A percentile compares a stretch with the other conserved stretches of the same genome.
Conservation (phyloP, 805 yeast species). For the Candida mattraensis region DNA sequence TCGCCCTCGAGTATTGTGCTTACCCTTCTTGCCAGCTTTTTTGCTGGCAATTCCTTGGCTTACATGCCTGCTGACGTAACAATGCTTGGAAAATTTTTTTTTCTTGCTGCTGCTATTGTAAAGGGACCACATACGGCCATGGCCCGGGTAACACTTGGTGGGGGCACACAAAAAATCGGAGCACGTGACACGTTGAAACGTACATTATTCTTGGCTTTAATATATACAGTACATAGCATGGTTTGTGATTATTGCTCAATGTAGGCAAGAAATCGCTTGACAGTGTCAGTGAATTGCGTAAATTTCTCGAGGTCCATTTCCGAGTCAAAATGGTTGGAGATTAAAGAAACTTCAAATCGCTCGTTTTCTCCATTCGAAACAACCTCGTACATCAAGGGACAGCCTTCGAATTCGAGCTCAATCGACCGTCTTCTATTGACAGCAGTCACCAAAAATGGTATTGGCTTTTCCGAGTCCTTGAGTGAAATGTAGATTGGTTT, state of each 20-base stretch:
- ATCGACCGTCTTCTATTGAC: slow-evolving; percentile 27
- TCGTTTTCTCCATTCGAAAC: slow-evolving; percentile 27
- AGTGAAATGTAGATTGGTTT: slow-evolving; percentile 18
- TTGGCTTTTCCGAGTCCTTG: slow-evolving; percentile 4
- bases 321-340: slow-evolving; percentile 15
- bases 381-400: slow-evolving; percentile 29
- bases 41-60: too few species aligned
- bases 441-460: slow-evolving; percentile 22
- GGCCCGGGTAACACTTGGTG: slow-evolving; percentile 9
- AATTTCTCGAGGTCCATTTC: slow-evolving; percentile 13
- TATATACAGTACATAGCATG: slow-evolving; percentile 4
- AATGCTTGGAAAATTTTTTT: neutral
- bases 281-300: slow-evolving; percentile 9
- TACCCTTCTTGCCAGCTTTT: too few species aligned
- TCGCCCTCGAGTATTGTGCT: too few species aligned
- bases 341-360: slow-evolving; percentile 25
- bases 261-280: slow-evolving; percentile 14
- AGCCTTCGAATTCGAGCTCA: slow-evolving; percentile 29
- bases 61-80: neutral
- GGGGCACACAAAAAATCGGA: neutral
- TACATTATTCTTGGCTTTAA: too few species aligned
- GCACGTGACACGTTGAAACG: too few species aligned
- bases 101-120: slow-evolving; percentile 10
- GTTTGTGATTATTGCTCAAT: slow-evolving; percentile 6
- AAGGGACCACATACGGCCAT: neutral